A percentile compares a stretch with the other conserved stretches of the same genome.
Evolutionary conservation across 164 flowering plant species (phyloP).

Genomic region (Magnolia officinalis): DNA sequence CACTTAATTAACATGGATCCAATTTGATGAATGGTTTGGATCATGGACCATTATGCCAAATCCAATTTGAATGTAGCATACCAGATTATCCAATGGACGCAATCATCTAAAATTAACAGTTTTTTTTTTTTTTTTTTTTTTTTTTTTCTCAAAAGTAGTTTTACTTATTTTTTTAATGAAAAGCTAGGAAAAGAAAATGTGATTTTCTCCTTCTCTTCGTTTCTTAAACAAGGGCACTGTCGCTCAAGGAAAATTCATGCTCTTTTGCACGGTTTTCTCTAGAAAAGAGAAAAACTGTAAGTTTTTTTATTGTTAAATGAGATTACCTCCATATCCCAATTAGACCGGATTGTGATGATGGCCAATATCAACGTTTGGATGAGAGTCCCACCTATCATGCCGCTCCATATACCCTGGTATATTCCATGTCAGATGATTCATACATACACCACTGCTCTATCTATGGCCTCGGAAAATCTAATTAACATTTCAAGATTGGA

Average conservation of each 20-base stretch:
- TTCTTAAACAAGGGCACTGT: too few relatives aligned
- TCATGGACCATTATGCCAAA: too few relatives aligned
- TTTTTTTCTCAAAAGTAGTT: too few relatives aligned
- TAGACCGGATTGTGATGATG: conserved; percentile 45
- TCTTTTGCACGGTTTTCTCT: too few relatives aligned
- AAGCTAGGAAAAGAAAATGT: background rate
- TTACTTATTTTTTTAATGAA: background rate
- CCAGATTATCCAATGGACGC: too few relatives aligned
- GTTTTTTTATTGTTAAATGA: background rate
- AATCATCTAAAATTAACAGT: too few relatives aligned
- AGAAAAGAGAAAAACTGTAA: background rate
- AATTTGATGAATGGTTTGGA: too few relatives aligned
- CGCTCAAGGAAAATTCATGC: background rate
- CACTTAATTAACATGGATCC: too few relatives aligned
- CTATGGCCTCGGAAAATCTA: background rate
- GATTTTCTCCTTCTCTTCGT: too few relatives aligned
- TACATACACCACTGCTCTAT: background rate
- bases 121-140: too few relatives aligned
- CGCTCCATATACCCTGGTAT: conserved; percentile 68
- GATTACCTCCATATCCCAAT: conserved; percentile 69
- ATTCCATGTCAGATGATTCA: background rate
- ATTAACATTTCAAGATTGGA: too few relatives aligned
- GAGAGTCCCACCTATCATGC: conserved; percentile 78
- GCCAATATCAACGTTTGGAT: conserved; percentile 53
- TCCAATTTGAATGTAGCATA: too few relatives aligned